A percentile compares a stretch with the other conserved stretches of the same genome.
phyloP scores from a whole-genome alignment of 2,329 filamentous ascomycete genomes.

The Colletotrichum falcatum region DNA sequence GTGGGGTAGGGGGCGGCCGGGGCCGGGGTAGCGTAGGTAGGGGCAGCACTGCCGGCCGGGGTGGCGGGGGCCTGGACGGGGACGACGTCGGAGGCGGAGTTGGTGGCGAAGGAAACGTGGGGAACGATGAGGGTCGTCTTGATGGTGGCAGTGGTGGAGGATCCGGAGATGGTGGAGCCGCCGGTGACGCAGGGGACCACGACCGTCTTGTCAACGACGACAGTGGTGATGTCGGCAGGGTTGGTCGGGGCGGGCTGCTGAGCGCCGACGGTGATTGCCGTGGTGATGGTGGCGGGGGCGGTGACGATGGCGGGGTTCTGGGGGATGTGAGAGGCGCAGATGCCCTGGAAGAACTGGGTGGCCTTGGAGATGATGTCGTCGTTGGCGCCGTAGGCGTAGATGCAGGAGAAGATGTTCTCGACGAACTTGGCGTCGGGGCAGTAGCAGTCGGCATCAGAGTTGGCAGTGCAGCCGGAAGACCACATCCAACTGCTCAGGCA shows the following conservation, averaged over 20 bases:
- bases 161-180: conserved; percentile 59
- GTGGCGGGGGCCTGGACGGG: conserved; percentile 56
- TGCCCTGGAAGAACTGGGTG: conserved; percentile 87
- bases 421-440: conserved; percentile 85
- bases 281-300: conserved; percentile 73
- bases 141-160: conserved; percentile 61
- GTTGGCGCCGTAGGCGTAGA: conserved; percentile 79
- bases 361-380: conserved; percentile 76
- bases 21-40: conserved; percentile 42
- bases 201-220: conserved; percentile 61
- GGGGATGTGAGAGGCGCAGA: conserved; percentile 82
- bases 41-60: conserved; percentile 42
- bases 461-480: conserved; percentile 77
- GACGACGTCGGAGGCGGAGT: conserved; percentile 49
- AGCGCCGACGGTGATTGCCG: conserved; percentile 68
- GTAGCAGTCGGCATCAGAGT: conserved; percentile 87
- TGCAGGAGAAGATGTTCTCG: conserved; percentile 82
- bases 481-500: conserved; percentile 94
- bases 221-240: conserved; percentile 60
- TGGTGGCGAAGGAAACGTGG: conserved; percentile 62
- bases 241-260: conserved; percentile 61
- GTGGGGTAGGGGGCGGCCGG: conserved; percentile 43
- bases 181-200: conserved; percentile 63
- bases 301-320: conserved; percentile 89
- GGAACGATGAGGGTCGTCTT: conserved; percentile 66